Evolutionary conservation across 2,329 filamentous ascomycete species (phyloP).

Genomic region (Clarireedia hainanense): DNA sequence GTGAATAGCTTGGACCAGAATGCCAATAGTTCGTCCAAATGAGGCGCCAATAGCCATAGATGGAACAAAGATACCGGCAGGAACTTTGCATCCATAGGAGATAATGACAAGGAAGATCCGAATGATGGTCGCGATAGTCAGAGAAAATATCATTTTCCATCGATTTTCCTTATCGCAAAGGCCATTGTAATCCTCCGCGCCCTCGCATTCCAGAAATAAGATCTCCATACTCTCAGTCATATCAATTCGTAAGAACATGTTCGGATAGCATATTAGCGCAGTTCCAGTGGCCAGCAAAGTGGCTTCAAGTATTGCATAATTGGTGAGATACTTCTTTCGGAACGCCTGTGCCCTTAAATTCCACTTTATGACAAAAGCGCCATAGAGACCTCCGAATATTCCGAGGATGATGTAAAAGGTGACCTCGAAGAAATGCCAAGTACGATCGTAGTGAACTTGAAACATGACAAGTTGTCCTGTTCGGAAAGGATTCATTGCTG

Average conservation of each 20-base stretch:
- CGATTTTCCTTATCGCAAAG: conserved; percentile 76
- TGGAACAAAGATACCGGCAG: conserved; percentile 94
- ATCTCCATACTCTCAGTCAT: conserved; percentile 99
- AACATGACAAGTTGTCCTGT: conserved; percentile 99
- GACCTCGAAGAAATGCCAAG: conserved; percentile 97
- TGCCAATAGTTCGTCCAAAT: conserved; percentile 90
- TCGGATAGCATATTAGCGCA: conserved; percentile 91
- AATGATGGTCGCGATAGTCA: conserved; percentile 72
- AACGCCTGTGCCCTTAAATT: conserved; percentile 87
- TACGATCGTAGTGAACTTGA: conserved; percentile 88
- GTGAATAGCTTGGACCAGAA: conserved; percentile 82
- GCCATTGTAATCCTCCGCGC: conserved; percentile 77
- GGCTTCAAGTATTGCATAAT: conserved; percentile 80
- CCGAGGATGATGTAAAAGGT: conserved; percentile 89
- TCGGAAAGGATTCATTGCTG: conserved; percentile 94
- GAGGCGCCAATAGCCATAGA: conserved; percentile 96
- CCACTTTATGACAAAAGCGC: conserved; percentile 97
- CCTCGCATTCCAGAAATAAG: conserved; percentile 87
- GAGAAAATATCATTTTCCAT: conserved; percentile 68
- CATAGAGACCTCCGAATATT: conserved; percentile 89
- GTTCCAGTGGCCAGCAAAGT: conserved; percentile 76
- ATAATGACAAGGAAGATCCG: conserved; percentile 83
- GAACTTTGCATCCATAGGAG: conserved; percentile 96
- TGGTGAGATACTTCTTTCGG: conserved; percentile 80
- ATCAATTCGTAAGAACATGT: conserved; percentile 89